Base-by-base conservation (phyloP, 495 filamentous ascomycete species). In the Hypomontagnella submonticulosa region DNA sequence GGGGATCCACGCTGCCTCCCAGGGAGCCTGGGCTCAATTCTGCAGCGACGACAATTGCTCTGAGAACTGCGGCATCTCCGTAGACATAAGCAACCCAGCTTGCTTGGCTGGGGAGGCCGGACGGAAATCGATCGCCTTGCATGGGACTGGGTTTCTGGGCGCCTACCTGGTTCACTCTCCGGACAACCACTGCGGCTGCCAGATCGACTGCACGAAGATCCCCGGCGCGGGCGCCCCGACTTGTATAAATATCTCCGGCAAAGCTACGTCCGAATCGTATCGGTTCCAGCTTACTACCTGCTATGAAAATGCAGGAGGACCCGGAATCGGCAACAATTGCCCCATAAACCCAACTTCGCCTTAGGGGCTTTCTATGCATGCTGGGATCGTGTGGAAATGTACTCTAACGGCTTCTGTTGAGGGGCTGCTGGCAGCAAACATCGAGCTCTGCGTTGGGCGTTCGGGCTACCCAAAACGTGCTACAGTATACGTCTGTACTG, bases 131-230 rank as follows among this genome's bases (percentile, higher is more conserved):
- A 10, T 70, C 44, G 55, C 48, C 13, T 7, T 66, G 3, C 66
- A 69, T 40, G 66, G 66, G 2, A 4, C 30, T 13, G 32, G 52
- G 33, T 57, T 61, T 13, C 13, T 55, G 11, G 57, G 63, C 38
- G 32, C 38, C 8, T 67, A 67, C 33, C 13, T 67, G 10, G 62
- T 66, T 4, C 49, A 58, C 32, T 67, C 63, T 0, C 63, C 63
- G 6, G 63, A 43, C 33, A 10, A 19, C 11, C 15, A 10, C 4
- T 67, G 63, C 53, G 34, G 41, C 23, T 67, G 64, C 34, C 64
- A 67, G 47, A 42, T 42, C 46, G 58, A 67, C 47, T 67, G 64
- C 58, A 67, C 53, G 4, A 34, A n/a, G 1, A 58, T 67, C 36
- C 41, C 52, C 5, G 57, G 64, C 5, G 27, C 36, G 5, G 44